These are phyloP conservation scores for Kalmanozyma brasiliensis DNA, from an alignment of 1,284 basidiomycete species.

Conservation along the genomic window DNA sequence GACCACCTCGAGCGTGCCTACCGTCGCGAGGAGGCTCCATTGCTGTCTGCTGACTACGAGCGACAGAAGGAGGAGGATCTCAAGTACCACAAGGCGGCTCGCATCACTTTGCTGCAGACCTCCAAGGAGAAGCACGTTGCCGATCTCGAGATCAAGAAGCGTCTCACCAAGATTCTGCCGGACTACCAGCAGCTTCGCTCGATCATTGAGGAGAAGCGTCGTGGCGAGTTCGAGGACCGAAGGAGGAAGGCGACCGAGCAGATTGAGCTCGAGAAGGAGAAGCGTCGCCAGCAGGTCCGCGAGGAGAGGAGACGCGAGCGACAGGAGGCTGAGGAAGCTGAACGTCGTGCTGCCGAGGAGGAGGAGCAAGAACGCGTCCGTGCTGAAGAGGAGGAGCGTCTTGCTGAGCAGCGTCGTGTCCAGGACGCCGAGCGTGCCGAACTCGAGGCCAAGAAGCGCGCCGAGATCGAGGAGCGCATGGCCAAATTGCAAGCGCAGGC, in stretches of 20 bases:
- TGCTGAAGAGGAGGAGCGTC: constrained; percentile 47
- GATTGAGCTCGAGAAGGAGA: constrained; percentile 87
- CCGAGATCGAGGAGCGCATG: constrained; percentile 65
- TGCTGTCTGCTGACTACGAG: constrained; percentile 88
- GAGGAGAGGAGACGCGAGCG: constrained; percentile 44
- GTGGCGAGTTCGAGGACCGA: constrained; percentile 78
- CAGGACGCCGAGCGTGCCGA: constrained; percentile 62
- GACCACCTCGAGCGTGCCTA: constrained; percentile 96
- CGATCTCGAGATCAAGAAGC: constrained; percentile 80
- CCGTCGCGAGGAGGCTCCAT: constrained; percentile 89
- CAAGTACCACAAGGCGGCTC: constrained; percentile 74
- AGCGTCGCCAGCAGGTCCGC: constrained; percentile 70
- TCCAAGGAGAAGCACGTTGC: constrained; percentile 76
- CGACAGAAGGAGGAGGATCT: constrained; percentile 79
- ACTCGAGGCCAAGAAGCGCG: constrained; percentile 64
- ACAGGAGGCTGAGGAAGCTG: constrained; percentile 60
- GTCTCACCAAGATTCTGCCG: constrained; percentile 78
- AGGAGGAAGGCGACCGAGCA: constrained; percentile 75
- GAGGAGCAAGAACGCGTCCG: constrained; percentile 43
- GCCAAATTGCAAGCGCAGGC: constrained; percentile 57
- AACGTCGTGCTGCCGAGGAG: constrained; percentile 53
- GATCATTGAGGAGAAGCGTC: constrained; percentile 75
- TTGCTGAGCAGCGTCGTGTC: constrained; percentile 56
- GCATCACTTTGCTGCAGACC: constrained; percentile 71
- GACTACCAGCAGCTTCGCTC: constrained; percentile 78